Base-by-base conservation (phyloP, 2,329 filamentous ascomycete species). In the Fusarium sp. region DNA sequence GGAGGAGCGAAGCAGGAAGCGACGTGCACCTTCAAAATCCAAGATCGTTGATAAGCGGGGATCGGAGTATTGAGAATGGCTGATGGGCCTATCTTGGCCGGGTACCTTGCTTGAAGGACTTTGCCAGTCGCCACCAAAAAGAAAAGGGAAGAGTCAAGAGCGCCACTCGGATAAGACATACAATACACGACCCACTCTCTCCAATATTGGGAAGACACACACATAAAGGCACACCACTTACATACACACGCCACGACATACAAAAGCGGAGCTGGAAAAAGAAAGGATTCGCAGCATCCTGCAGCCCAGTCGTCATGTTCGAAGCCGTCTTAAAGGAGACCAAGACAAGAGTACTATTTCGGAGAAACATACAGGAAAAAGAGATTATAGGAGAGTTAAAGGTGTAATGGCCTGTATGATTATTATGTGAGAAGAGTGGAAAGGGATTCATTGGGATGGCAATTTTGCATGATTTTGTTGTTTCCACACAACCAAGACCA, bases 1-100 rank as follows among this genome's bases (percentile, higher is more conserved):
- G 48, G 78, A 80, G 50, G 79, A 80, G 72, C 76, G 78, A 65
- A 79, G 77, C 65, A 77, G 78, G 50, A 80, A 80, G 74, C 73
- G 78, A 62, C 72, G 79, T 55, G 79, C 78, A 26, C 78, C 79
- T 15, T 76, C 77, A 59, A 80, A 80, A 63, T 71, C 78, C 48
- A 80, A 79, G 71, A 71, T 69, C 19, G 67, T 63, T 11, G 74
- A 78, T 28, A 79, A 78, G 71, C 76, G 72, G 60, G 70, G 55
- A 53, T 53, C 68, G 33, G 73, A 76, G 33, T 78, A 75, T 65
- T 79, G 66, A 74, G 32, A 32, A 19, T 22, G 39, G 30, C 19
- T 56, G 52, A 60, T 48, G 19, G 33, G 43, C 33, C 48, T 20
- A 57, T 51, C 39, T 49, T 49, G 35, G 44, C 28, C 68, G 63